Evolutionary conservation across 208 protist genomes (phyloP), one percentile per base, ranked within the genome.

Genomic region (Novymonas esmeraldas): DNA sequence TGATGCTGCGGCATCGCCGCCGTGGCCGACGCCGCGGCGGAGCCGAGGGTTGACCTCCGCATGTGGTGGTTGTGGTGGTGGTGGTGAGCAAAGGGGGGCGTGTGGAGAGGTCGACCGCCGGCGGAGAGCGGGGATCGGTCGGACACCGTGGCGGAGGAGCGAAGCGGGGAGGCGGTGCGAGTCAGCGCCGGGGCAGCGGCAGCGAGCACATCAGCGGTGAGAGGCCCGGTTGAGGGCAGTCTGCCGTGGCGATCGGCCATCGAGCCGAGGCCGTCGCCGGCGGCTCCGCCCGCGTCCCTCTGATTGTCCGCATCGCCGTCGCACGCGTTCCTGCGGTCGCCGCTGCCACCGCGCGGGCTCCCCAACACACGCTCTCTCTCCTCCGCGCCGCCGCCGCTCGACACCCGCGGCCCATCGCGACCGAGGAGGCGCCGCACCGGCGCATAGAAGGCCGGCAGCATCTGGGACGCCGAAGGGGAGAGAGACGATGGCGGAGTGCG

Each of bases 361-460:
- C 6, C 31, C 42, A 13, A 24, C 6, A 16, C 18, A 2, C 16
- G 34, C 11, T 49, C 22, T 0, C 16, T 13, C 7, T 48, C 36
- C 51, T 48, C 58, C 28, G 49, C 13, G 33, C 11, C 33, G 33
- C 11, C 33, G 51, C n/a, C 28, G 42, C 22, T 34, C 20, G 33
- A 24, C 16, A 41, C 50, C 41, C 52, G 51, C 3, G 56, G 36
- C 58, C 14, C 24, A 13, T 67, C 61, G 9, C 61, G 49, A 6
- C 42, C 44, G 18, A 74, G 52, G 51, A 74, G 51, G 18, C 68
- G 68, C 29, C 67, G 59, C 34, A 63, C 60, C 33, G 68, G 68
- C 16, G 60, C 52, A 34, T 74, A 74, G 16, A 66, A 45, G 42
- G 52, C 45, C 13, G 59, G 68, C 13, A 67, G 39, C 26, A 42